These are phyloP conservation scores for Mycosphaerella arachidis DNA, from an alignment of 2,329 filamentous ascomycete genomes.

Conservation along the genomic window DNA sequence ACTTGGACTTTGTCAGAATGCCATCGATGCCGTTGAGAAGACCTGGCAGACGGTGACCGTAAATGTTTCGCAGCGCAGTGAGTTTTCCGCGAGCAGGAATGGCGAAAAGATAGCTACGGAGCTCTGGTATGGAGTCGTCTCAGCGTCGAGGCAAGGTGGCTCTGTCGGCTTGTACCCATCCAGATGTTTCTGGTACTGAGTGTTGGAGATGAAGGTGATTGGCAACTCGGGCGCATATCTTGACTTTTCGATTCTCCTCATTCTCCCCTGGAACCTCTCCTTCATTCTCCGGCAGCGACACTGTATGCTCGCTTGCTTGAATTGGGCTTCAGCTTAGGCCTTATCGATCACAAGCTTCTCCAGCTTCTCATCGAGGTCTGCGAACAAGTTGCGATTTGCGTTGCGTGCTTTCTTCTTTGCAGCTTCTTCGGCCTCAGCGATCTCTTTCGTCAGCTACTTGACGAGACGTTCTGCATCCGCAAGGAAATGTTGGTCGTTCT, in stretches of 20 bases:
- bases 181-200: conserved; percentile 20
- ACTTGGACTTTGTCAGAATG: conserved; percentile 2
- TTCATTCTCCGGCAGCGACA: conserved; percentile 5
- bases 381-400: too few species aligned
- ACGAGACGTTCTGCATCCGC: too few species aligned
- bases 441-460: too few species aligned
- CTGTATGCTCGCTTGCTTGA: conserved; percentile 1
- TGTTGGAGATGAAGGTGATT: conserved; percentile 17
- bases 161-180: conserved; percentile 4
- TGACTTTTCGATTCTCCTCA: conserved; percentile 2
- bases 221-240: conserved; percentile 14
- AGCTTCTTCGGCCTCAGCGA: too few species aligned
- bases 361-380: too few species aligned
- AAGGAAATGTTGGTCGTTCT: too few species aligned
- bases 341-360: too few species aligned
- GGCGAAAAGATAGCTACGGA: conserved; percentile 13
- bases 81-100: conserved; percentile 1
- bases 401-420: too few species aligned
- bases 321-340: neutral
- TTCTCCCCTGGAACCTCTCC: neutral
- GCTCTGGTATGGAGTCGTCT: conserved; percentile 19
- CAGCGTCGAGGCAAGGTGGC: conserved; percentile 12
- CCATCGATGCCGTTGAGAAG: neutral
- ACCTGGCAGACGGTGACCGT: neutral
- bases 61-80: neutral